Base-by-base conservation (phyloP, 2,329 filamentous ascomycete genomes). In the Herpomyces periplanetae region DNA sequence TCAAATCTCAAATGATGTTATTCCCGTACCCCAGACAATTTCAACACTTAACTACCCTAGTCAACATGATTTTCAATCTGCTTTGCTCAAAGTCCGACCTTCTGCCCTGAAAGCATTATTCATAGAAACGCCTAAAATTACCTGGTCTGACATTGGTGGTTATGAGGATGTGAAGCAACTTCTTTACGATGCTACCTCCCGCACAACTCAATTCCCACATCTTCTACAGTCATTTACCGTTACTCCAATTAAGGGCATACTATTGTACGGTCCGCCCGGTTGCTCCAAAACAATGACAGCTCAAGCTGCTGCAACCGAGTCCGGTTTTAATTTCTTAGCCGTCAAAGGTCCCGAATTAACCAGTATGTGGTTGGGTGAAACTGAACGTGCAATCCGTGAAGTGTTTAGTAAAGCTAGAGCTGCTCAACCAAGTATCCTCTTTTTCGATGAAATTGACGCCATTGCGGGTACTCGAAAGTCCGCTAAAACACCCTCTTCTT, bases 311-410 rank as follows among this genome's bases (percentile, higher is more conserved):
- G 75, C 75, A 8, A 85, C 69, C 4, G 71, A 84, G 35, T 68
- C 66, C 12, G 63, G 64, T 3, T 60, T 84, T 38, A 88, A 88
- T 36, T 88, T 88, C 44, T 60, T 88, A 33, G 63, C 71, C 5
- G 66, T 91, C 27, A 87, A 88, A 40, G 75, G 71, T 11, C 69
- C 69, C 13, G 75, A 88, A 38, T 51, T 88, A 6, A 57, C 87
- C 24, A 84, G 71, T 40, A 87, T 85, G 66, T 91, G 88, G 37
- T 73, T 91, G 8, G 75, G 75, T 24, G 75, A 91, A 36, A 75
- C 71, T 2, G 75, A 91, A 40, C 56, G 69, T 5, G 60, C 63
- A 4, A 51, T 88, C 16, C 57, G 75, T 14, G 63, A 69, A 21
- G 54, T 88, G 1, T 88, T 91, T 34, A 51, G 60, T 20, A 65